Base-by-base conservation (phyloP, 139 green algal species). In the Auxenochlorella protothecoides region DNA sequence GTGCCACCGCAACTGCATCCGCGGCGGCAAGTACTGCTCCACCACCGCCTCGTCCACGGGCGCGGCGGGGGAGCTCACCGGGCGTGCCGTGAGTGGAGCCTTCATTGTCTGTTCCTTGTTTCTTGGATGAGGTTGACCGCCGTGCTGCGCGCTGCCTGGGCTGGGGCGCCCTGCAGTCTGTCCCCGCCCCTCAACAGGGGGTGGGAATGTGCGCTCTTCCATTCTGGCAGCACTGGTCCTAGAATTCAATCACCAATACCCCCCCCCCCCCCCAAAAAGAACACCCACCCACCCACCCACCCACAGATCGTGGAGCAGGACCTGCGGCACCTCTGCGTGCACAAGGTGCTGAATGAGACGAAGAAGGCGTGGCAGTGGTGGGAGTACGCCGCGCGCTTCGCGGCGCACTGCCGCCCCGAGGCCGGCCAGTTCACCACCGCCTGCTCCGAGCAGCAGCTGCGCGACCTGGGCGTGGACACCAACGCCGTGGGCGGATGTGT, bases 251-350 rank as follows among this genome's bases (percentile, higher is more conserved):
- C 27, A 44, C 27, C 27, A 44, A 44, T 44, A 44, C 27, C 27
- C 27, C 27, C 27, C 27, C 27, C 1, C 27, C 27, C 27, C 27
- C 27, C 27, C 27, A 44, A 44, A 44, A 44, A 44, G 27, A 44
- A 44, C 27, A 44, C 27, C 27, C 8, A 9, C 11, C 57, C 57
- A 9, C 57, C 9, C 57, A 62, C 57, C 9, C 0, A 11, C 57
- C 57, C 9, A 14, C 65, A 91, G 71, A 84, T 93, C 4, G 79
- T 91, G 54, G 69, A 83, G 44, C 79, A 91, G 74, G 90, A 93
- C 73, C 78, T 89, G 69, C 76, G 88, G 44, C 75, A 86, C 69
- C 80, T 93, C 13, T 93, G 88, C 71, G 78, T 85, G 11, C 86
- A 79, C 74, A 16, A 89, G 13, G 15, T 68, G 6, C 74, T 76